These are phyloP conservation scores for Letharia columbiana DNA, from an alignment of 495 filamentous ascomycete species.

Conservation along the genomic window DNA sequence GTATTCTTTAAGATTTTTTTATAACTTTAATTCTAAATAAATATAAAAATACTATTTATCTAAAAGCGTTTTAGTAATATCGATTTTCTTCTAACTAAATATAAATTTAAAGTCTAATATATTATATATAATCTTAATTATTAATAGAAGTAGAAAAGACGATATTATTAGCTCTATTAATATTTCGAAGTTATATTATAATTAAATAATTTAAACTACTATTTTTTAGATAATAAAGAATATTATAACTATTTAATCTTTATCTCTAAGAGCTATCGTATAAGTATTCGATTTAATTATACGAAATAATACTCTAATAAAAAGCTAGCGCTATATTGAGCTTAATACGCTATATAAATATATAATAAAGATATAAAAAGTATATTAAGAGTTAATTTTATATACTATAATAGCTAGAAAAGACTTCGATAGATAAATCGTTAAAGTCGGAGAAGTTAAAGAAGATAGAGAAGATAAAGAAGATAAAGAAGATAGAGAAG, in stretches of 20 bases:
- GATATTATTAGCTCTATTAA: neutral
- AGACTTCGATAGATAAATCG: neutral
- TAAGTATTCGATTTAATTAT: conserved; percentile 17
- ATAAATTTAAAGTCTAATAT: conserved; percentile 3
- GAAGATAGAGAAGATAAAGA: no score
- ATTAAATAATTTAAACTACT: conserved; percentile 9
- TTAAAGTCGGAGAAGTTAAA: neutral
- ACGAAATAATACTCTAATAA: conserved; percentile 8
- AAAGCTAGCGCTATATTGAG: no score
- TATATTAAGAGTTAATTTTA: conserved; percentile 12
- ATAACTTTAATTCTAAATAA: neutral
- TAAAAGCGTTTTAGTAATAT: conserved; percentile 13
- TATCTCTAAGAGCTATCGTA: conserved; percentile 8
- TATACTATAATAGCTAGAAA: neutral
- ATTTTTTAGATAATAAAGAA: conserved; percentile 8
- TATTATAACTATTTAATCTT: neutral
- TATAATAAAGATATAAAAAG: neutral
- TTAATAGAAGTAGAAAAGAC: conserved; percentile 10
- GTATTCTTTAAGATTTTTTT: no score
- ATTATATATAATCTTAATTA: conserved; percentile 16
- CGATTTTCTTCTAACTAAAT: conserved; percentile 1
- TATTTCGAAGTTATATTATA: neutral
- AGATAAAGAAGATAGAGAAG: no score
- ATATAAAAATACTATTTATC: conserved; percentile 7
- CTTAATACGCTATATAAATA: no score